These are phyloP conservation scores for Strobilomyces echinocephalus DNA, from an alignment of 768 basidiomycete species.

Conservation along the genomic window DNA sequence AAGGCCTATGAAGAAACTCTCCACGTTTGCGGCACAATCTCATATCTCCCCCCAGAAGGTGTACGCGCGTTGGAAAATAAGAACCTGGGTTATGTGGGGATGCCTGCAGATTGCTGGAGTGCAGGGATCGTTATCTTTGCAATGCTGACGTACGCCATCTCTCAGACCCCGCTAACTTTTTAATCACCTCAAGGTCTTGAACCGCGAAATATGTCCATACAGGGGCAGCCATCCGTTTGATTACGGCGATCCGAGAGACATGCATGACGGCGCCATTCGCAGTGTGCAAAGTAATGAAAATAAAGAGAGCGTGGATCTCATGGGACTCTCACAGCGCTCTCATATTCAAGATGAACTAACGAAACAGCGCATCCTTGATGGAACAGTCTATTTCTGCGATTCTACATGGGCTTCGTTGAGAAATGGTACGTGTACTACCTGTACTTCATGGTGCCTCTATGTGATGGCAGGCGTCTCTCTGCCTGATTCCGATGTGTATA, in stretches of 20 bases:
- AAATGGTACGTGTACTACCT: constrained; percentile 50
- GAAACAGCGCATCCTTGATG: constrained; percentile 66
- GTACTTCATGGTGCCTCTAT: background rate
- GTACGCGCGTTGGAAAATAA: constrained; percentile 74
- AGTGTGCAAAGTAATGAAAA: constrained; percentile 18
- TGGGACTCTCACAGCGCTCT: constrained; percentile 30
- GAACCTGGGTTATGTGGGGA: constrained; percentile 66
- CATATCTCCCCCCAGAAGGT: constrained; percentile 83
- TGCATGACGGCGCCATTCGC: constrained; percentile 2
- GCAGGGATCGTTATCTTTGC: constrained; percentile 76
- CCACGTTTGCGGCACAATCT: constrained; percentile 84
- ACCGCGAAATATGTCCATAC: background rate
- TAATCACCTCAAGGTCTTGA: constrained; percentile 5
- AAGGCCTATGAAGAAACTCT: constrained; percentile 77
- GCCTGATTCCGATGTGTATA: constrained; percentile 1
- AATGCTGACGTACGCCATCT: constrained; percentile 68
- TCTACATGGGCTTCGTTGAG: constrained; percentile 51
- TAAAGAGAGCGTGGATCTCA: constrained; percentile 33
- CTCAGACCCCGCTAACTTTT: background rate
- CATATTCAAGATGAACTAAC: constrained; percentile 52
- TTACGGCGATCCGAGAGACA: constrained; percentile 36
- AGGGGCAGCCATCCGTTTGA: constrained; percentile 81
- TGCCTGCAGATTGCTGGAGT: constrained; percentile 92
- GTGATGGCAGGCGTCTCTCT: constrained; percentile 1
- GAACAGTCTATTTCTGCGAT: constrained; percentile 51